A percentile compares a stretch with the other conserved stretches of the same genome.
phyloP scores from a whole-genome alignment of 768 basidiomycete genomes.

The Tulasnella sp. region DNA sequence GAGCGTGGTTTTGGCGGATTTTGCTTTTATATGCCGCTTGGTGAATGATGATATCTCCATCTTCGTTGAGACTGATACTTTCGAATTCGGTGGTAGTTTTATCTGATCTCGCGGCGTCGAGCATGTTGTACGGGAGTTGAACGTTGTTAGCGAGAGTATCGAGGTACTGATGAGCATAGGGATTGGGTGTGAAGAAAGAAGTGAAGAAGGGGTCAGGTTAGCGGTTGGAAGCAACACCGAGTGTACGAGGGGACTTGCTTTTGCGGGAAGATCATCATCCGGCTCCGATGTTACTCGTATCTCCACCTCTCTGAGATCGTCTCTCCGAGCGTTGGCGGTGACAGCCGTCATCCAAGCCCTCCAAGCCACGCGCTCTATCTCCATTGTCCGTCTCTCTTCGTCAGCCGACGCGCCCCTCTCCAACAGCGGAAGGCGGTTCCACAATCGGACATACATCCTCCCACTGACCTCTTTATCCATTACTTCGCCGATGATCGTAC shows the following conservation, averaged over 20 bases:
- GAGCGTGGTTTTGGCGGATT: background rate
- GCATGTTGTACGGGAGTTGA: constrained; percentile 7
- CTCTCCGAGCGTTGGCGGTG: background rate
- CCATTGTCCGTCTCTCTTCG: constrained; percentile 33
- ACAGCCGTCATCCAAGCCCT: constrained; percentile 2
- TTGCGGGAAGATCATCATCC: background rate
- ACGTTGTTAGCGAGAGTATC: background rate
- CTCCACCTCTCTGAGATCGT: background rate
- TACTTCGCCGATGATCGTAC: constrained; percentile 18
- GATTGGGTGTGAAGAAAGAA: background rate
- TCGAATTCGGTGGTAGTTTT: background rate
- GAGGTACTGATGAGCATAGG: background rate
- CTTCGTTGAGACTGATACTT: background rate
- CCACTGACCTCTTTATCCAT: constrained; percentile 26
- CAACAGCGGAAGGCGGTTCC: background rate
- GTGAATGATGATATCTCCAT: background rate
- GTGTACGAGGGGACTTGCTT: background rate
- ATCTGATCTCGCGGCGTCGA: constrained; percentile 3
- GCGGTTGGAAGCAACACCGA: background rate
- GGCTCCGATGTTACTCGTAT: background rate
- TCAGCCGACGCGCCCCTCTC: too few species aligned
- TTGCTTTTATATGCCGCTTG: constrained; percentile 11
- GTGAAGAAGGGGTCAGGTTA: background rate
- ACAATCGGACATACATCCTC: constrained; percentile 20
- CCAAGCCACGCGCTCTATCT: constrained; percentile 22